Evolutionary conservation across 768 basidiomycete genomes (phyloP).

Genomic region (Asterophora lycoperdoides): DNA sequence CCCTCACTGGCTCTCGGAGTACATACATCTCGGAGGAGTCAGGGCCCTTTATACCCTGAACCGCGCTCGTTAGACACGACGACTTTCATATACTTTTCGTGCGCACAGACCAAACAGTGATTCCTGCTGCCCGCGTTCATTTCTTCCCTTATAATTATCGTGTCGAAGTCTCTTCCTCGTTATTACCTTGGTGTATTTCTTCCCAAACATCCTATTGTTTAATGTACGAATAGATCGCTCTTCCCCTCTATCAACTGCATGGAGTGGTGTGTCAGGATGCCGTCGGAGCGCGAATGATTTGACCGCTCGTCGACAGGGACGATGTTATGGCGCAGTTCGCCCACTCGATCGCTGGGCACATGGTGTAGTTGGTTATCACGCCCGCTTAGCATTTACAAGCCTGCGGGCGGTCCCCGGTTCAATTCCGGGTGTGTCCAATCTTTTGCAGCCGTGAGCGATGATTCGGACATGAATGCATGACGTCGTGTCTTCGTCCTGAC

Average conservation of each 20-base stretch:
- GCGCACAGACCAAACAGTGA: too few species aligned
- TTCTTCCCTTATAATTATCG: too few species aligned
- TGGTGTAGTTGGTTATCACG: conserved; percentile 32
- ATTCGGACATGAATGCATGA: neutral
- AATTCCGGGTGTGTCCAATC: conserved; percentile 26
- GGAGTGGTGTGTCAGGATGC: too few species aligned
- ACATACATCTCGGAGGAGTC: neutral
- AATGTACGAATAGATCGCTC: too few species aligned
- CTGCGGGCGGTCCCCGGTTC: conserved; percentile 27
- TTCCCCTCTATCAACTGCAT: too few species aligned
- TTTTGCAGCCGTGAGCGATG: neutral
- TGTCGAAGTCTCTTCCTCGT: too few species aligned
- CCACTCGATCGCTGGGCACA: conserved; percentile 17
- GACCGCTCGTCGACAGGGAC: too few species aligned
- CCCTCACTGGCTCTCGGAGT: conserved; percentile 6
- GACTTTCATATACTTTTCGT: neutral
- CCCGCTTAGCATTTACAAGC: conserved; percentile 23
- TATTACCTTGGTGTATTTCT: too few species aligned
- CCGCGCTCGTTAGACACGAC: neutral
- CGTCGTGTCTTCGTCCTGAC: neutral
- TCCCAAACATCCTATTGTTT: too few species aligned
- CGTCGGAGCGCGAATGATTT: too few species aligned
- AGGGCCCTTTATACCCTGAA: conserved; percentile 12
- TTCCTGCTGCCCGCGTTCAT: too few species aligned
- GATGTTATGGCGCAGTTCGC: too few species aligned